These are phyloP conservation scores for Stephanodiscus minutulus DNA, from an alignment of 108 stramenopile species.

Conservation along the genomic window DNA sequence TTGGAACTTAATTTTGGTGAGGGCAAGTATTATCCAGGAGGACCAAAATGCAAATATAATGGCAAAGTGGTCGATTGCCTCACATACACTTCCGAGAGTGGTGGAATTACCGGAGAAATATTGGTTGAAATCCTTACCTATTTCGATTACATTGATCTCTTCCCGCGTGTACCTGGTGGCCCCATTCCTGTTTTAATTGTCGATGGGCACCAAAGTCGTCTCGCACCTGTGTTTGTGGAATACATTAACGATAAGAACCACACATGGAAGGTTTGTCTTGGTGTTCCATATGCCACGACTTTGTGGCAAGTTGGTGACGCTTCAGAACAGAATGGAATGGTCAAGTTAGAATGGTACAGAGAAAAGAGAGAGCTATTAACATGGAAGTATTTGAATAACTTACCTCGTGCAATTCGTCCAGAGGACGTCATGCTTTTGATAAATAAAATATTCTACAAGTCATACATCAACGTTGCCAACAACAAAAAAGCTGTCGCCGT, in stretches of 20 bases:
- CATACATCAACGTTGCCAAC: no score
- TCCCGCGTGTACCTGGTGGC: slow-evolving; percentile 3
- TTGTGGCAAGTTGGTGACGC: slow-evolving; percentile 29
- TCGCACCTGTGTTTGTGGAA: slow-evolving; percentile 7
- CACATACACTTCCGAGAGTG: slow-evolving; percentile 10
- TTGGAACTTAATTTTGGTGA: no score
- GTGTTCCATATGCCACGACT: slow-evolving; percentile 33
- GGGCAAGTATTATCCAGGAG: slow-evolving; percentile 25
- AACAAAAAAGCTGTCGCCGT: no score
- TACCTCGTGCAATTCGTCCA: no score
- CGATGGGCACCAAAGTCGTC: slow-evolving; percentile 19
- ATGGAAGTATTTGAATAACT: no score
- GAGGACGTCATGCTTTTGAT: no score
- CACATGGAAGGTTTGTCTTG: no score
- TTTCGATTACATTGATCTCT: slow-evolving; percentile 15
- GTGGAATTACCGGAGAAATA: slow-evolving; percentile 13
- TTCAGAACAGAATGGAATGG: slow-evolving; percentile 24
- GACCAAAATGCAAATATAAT: slow-evolving; percentile 17
- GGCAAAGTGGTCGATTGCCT: slow-evolving; percentile 20
- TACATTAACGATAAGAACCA: slow-evolving; percentile 32
- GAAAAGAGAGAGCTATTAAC: neutral
- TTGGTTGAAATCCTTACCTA: slow-evolving; percentile 17
- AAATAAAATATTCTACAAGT: no score
- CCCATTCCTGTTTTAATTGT: slow-evolving; percentile 18
- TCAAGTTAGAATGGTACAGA: slow-evolving; percentile 10